These are phyloP conservation scores for Serendipita indica DNA, from an alignment of 768 basidiomycete species.

Conservation along the genomic window DNA sequence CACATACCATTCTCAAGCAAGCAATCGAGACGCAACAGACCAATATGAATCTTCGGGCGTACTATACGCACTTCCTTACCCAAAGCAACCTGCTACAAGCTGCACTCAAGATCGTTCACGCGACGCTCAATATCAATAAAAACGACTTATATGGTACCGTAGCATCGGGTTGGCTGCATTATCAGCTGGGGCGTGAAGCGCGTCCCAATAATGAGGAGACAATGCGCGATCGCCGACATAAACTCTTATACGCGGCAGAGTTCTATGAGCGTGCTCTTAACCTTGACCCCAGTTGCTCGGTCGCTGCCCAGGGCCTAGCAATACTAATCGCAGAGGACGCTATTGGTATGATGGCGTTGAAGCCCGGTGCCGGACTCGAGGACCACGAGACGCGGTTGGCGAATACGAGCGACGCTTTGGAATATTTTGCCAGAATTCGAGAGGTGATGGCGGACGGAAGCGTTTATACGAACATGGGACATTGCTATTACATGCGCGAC, in stretches of 20 bases:
- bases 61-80: constrained; percentile 85
- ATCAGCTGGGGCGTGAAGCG: constrained; percentile 72
- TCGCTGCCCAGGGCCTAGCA: constrained; percentile 90
- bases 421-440: constrained; percentile 78
- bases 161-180: constrained; percentile 75
- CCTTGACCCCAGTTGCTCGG: constrained; percentile 70
- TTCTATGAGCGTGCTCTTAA: constrained; percentile 85
- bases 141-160: constrained; percentile 86
- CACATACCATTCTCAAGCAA: constrained; percentile 83
- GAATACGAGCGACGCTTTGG: constrained; percentile 76
- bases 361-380: constrained; percentile 29
- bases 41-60: constrained; percentile 81
- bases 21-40: constrained; percentile 59
- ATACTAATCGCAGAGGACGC: constrained; percentile 90
- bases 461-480: constrained; percentile 92
- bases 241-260: constrained; percentile 72
- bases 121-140: constrained; percentile 71
- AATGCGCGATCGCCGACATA: constrained; percentile 47
- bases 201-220: constrained; percentile 34
- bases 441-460: constrained; percentile 72
- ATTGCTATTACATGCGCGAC: constrained; percentile 83
- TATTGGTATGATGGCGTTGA: constrained; percentile 49
- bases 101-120: constrained; percentile 82
- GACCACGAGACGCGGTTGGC: constrained; percentile 50
- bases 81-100: constrained; percentile 52